These are phyloP conservation scores for Malus hybrid DNA, from an alignment of 331 rosid genomes.

Conservation along the genomic window DNA sequence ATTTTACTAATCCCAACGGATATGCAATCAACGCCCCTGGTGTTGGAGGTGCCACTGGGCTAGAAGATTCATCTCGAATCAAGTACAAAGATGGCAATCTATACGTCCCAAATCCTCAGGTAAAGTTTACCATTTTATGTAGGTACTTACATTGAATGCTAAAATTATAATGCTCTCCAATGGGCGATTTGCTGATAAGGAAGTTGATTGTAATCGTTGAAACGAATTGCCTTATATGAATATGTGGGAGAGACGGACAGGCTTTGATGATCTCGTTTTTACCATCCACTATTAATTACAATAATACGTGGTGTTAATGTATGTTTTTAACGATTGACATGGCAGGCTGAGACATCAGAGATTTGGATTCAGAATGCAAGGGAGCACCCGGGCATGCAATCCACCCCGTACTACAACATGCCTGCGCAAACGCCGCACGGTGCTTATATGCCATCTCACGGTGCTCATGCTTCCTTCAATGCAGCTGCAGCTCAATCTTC, in stretches of 20 bases:
- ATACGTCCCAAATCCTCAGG: slow-evolving; percentile 95
- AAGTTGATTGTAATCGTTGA: neutral
- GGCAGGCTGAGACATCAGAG: slow-evolving; percentile 92
- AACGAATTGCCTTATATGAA: neutral
- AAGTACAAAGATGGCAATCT: slow-evolving; percentile 86
- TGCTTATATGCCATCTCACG: slow-evolving; percentile 74
- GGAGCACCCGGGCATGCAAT: slow-evolving; percentile 80
- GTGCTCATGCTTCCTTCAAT: slow-evolving; percentile 66
- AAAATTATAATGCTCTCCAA: neutral
- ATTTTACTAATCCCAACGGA: slow-evolving; percentile 66
- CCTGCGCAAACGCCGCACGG: slow-evolving; percentile 83
- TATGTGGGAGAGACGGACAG: neutral
- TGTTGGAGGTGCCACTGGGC: slow-evolving; percentile 76
- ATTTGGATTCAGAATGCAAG: slow-evolving; percentile 94
- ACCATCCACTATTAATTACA: neutral
- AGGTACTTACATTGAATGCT: neutral
- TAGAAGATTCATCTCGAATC: slow-evolving; percentile 88
- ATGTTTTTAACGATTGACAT: neutral
- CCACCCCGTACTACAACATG: slow-evolving; percentile 77
- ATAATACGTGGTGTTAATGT: neutral
- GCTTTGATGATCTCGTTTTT: neutral
- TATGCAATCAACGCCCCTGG: slow-evolving; percentile 79
- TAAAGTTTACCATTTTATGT: slow-evolving; percentile 3
- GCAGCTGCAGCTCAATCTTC: slow-evolving; percentile 91
- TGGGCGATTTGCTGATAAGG: neutral